These are phyloP conservation scores for Collariella sp. DNA, from an alignment of 495 filamentous ascomycete genomes.

Conservation along the genomic window DNA sequence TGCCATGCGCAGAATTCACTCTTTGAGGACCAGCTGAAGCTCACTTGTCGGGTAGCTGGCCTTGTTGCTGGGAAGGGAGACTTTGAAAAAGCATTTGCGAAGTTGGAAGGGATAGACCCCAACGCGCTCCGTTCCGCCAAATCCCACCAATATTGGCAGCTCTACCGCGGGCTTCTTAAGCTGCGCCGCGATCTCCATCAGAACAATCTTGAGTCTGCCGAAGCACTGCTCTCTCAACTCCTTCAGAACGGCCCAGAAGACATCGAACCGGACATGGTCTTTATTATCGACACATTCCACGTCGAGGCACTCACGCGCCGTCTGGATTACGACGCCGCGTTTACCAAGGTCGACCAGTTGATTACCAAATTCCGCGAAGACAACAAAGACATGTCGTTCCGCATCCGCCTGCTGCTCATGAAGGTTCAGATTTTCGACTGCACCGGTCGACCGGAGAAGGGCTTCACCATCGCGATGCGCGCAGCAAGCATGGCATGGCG, in stretches of 20 bases:
- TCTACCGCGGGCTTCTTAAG: conserved; percentile 63
- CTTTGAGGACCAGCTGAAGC: conserved; percentile 70
- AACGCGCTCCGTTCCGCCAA: conserved; percentile 67
- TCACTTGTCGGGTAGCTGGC: conserved; percentile 39
- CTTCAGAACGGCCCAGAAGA: conserved; percentile 40
- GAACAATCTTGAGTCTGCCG: conserved; percentile 59
- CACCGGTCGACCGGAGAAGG: conserved; percentile 65
- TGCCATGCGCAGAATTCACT: conserved; percentile 58
- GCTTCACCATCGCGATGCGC: conserved; percentile 72
- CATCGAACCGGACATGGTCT: conserved; percentile 59
- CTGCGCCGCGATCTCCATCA: conserved; percentile 62
- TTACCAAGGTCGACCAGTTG: conserved; percentile 59
- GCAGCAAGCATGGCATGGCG: conserved; percentile 71
- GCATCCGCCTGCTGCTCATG: conserved; percentile 62
- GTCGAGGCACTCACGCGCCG: conserved; percentile 63
- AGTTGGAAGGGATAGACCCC: conserved; percentile 56
- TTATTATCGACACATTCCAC: conserved; percentile 59
- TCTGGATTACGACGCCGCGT: conserved; percentile 53
- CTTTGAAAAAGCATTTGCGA: conserved; percentile 60
- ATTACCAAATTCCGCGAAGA: conserved; percentile 56
- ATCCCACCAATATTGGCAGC: conserved; percentile 69
- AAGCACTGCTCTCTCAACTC: conserved; percentile 54
- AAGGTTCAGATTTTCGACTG: conserved; percentile 69
- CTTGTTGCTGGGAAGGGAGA: conserved; percentile 48
- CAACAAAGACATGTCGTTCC: conserved; percentile 64